Evolutionary conservation across 2,329 filamentous ascomycete species (phyloP).

Genomic region (Didymella pinodella): DNA sequence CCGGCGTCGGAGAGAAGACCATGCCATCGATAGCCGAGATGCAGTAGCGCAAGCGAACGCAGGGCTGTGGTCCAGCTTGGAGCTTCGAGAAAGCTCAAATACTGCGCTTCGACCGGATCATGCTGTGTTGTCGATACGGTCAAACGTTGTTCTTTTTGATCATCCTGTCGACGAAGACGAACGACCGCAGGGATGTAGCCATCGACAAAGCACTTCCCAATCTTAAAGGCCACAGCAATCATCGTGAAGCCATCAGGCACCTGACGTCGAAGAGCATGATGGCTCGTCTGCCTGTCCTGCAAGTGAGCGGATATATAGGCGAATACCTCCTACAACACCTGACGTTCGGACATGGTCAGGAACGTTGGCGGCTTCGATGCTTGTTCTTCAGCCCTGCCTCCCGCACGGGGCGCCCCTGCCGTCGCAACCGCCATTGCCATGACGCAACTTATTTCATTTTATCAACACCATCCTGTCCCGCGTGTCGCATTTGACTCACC

Average conservation of each 20-base stretch:
- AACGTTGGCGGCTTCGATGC: constrained; percentile 13
- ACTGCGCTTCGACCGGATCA: background rate
- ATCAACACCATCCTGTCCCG: constrained; percentile 6
- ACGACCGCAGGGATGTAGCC: too few species aligned
- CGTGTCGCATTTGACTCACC: constrained; percentile 19
- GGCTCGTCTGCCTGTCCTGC: too few species aligned
- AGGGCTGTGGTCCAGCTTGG: constrained; percentile 1
- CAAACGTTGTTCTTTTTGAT: background rate
- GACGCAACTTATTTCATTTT: constrained; percentile 21
- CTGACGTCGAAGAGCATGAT: too few species aligned
- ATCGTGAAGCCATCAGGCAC: too few species aligned
- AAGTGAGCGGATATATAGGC: too few species aligned
- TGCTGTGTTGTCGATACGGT: background rate
- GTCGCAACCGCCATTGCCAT: constrained; percentile 20
- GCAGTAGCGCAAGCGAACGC: constrained; percentile 8
- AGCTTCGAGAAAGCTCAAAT: background rate
- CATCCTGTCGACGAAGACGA: background rate
- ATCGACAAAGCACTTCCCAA: too few species aligned
- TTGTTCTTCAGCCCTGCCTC: constrained; percentile 28
- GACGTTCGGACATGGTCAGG: constrained; percentile 7
- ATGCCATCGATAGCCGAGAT: constrained; percentile 3
- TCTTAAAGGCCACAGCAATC: too few species aligned
- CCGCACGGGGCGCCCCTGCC: constrained; percentile 30
- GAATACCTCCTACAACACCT: too few species aligned
- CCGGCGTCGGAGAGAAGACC: constrained; percentile 28